Evolutionary conservation across 208 protist species (phyloP), one percentile per base, ranked within the genome.

Genomic region (Tetramitus jugosus): DNA sequence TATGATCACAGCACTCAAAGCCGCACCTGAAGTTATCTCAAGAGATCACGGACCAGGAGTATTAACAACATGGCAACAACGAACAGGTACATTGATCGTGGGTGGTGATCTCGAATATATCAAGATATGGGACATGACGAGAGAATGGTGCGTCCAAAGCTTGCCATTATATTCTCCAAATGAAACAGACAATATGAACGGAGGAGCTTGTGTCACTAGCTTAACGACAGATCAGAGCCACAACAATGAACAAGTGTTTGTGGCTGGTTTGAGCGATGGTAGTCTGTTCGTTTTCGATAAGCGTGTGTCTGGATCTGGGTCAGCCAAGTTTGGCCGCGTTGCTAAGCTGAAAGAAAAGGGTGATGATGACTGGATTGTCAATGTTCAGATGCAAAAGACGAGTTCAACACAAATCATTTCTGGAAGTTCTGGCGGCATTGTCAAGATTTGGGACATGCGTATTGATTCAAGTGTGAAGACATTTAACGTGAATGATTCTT

Each of bases 31-130:
- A 61, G 62, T 31, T 2, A 33, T 69, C 3, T 8, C 46, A 0
- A 33, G 3, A 14, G 23, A 45, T 17, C 10, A 0, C 35, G 74
- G 74, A 45, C 45, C 43, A 20, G 74, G 74, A 14, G 56, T 77
- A 43, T 56, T 77, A 26, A 77, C 62, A 14, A 43, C 31, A 39
- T 77, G 74, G 74, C 74, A 77, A 53, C 74, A 77, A 53, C 46
- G 37, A 6, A 46, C 49, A 23, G 46, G 46, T n/a, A 35, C 29
- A 40, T 40, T 77, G 8, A 56, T 23, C 56, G 43, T 60, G 0
- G 39, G 33, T 20, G 76, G 76, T 31, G 45, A 69, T 42, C 40
- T 78, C 42, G 33, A 35, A 46, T 39, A 61, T 3, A 33, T 78
- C 1, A 69, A 61, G 31, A 65, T 78, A 33, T 78, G 76, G 76